phyloP scores from a whole-genome alignment of 2,329 filamentous ascomycete genomes.

The Pseudogymnoascus sp. region DNA sequence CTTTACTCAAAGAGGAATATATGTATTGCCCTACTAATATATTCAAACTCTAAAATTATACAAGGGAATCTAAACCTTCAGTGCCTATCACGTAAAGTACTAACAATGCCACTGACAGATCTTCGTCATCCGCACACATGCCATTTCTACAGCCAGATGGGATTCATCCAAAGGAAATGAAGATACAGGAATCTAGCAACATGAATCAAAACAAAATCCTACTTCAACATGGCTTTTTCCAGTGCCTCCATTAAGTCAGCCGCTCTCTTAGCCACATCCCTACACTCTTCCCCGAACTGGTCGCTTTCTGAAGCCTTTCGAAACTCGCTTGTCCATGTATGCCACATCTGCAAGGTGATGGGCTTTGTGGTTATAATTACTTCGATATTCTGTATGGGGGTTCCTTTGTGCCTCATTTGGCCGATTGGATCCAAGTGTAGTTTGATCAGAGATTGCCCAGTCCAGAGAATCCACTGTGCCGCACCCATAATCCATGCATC shows the following conservation, averaged over 20 bases:
- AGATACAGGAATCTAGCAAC: background rate
- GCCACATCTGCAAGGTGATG: background rate
- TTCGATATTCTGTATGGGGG: background rate
- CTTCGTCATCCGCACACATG: no score
- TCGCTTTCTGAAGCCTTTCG: background rate
- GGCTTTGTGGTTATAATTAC: background rate
- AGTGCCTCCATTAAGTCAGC: slow-evolving; percentile 5
- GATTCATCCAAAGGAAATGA: background rate
- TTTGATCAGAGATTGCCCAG: background rate
- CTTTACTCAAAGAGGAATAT: background rate
- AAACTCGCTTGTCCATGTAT: background rate
- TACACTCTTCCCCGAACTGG: background rate
- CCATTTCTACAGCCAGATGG: background rate
- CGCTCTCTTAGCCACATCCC: background rate
- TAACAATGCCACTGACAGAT: no score
- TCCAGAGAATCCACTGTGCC: background rate
- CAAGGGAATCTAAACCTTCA: no score
- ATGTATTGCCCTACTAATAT: background rate
- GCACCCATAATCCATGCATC: background rate
- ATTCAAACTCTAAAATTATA: background rate
- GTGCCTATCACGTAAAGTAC: no score
- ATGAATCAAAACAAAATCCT: background rate
- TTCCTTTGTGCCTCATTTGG: background rate
- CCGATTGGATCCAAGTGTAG: background rate
- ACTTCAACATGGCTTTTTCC: background rate